Evolutionary conservation across 768 basidiomycete species (phyloP).

Genomic region (Epithele typhae): DNA sequence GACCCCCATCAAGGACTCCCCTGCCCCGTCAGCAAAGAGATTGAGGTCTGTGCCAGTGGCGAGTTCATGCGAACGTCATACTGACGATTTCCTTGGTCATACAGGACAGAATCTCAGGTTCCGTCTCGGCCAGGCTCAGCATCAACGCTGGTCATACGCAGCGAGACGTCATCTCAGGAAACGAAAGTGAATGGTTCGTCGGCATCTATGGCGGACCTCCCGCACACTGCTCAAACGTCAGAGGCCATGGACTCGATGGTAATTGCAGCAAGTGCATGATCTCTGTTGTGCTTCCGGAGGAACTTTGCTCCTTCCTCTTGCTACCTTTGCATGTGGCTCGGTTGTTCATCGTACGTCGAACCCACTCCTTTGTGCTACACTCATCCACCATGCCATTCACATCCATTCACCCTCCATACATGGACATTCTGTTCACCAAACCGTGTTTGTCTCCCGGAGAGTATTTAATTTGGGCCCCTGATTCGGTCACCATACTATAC

Average conservation of each 20-base stretch:
- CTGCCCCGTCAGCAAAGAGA: constrained; percentile 10
- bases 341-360: constrained; percentile 10
- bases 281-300: too few relatives aligned
- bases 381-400: too few relatives aligned
- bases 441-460: too few relatives aligned
- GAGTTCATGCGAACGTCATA: background rate
- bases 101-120: constrained; percentile 2
- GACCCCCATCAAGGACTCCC: constrained; percentile 7
- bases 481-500: background rate
- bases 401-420: too few relatives aligned
- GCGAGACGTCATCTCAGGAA: background rate
- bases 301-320: too few relatives aligned
- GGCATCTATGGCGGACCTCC: constrained; percentile 5
- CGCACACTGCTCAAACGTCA: constrained; percentile 2
- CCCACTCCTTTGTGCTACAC: constrained; percentile 6
- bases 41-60: constrained; percentile 3
- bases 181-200: too few relatives aligned
- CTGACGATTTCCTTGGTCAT: background rate
- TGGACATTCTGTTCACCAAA: too few relatives aligned
- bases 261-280: constrained; percentile 13
- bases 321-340: too few relatives aligned
- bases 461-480: too few relatives aligned
- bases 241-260: constrained; percentile 8
- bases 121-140: too few relatives aligned
- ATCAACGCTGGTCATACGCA: background rate